phyloP scores from a whole-genome alignment of 2,329 filamentous ascomycete species.

The Pseudocercospora macadamiae region DNA sequence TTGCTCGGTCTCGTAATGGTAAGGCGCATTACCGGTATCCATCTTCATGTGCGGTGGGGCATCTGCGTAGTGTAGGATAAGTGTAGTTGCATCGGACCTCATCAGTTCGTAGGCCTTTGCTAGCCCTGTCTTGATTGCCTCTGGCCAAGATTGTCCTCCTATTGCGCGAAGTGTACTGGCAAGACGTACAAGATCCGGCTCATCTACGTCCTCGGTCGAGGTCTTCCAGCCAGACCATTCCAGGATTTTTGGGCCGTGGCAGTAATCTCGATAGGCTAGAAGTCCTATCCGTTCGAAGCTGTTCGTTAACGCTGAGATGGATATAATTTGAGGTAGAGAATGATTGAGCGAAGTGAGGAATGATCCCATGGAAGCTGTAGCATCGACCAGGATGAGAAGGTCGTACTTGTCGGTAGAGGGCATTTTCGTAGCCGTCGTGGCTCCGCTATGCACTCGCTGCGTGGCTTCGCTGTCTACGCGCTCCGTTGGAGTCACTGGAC shows the following conservation, averaged over 20 bases:
- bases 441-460: no score
- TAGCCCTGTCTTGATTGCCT: slow-evolving; percentile 23
- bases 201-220: background rate
- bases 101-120: slow-evolving; percentile 20
- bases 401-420: slow-evolving; percentile 9
- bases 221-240: slow-evolving; percentile 20
- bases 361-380: slow-evolving; percentile 18
- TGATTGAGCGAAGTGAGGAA: slow-evolving; percentile 16
- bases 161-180: slow-evolving; percentile 5
- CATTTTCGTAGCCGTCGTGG: no score
- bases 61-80: slow-evolving; percentile 19
- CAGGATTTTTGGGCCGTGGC: slow-evolving; percentile 8
- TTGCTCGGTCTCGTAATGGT: slow-evolving; percentile 1
- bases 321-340: slow-evolving; percentile 22
- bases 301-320: slow-evolving; percentile 19
- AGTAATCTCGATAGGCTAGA: slow-evolving; percentile 21
- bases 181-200: slow-evolving; percentile 11
- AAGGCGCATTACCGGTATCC: background rate
- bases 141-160: slow-evolving; percentile 12
- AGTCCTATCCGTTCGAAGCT: slow-evolving; percentile 20
- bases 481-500: no score
- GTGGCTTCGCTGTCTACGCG: no score
- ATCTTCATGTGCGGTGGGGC: slow-evolving; percentile 16
- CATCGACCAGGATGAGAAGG: slow-evolving; percentile 23
- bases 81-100: slow-evolving; percentile 16